These are phyloP conservation scores for Colletotrichum chrysophilum DNA, from an alignment of 2,329 filamentous ascomycete genomes.

Conservation along the genomic window DNA sequence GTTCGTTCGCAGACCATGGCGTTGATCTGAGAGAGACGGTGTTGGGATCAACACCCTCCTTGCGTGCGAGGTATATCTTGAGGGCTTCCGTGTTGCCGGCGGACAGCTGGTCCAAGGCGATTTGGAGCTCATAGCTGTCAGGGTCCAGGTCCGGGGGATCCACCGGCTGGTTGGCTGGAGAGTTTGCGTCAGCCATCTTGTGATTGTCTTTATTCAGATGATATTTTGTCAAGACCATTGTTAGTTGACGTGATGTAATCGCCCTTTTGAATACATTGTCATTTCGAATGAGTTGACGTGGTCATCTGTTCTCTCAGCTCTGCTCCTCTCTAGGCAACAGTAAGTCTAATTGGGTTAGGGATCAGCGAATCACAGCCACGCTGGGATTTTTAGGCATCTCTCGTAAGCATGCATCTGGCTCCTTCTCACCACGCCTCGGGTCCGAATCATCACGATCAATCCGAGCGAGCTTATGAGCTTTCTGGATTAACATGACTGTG, in stretches of 20 bases:
- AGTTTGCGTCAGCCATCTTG: not conserved
- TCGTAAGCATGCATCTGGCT: not conserved
- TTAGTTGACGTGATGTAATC: accelerated
- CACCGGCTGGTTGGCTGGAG: not conserved
- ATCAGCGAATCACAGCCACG: not conserved
- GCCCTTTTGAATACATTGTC: not conserved
- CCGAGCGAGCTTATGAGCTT: not conserved
- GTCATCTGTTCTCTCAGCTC: not conserved
- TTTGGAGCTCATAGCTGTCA: not conserved
- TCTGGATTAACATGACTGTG: not conserved
- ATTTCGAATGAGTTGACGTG: not conserved
- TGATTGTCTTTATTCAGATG: not conserved
- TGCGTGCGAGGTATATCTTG: not conserved
- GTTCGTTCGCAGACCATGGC: not conserved
- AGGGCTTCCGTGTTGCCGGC: not conserved
- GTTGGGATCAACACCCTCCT: not conserved
- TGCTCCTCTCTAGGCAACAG: not conserved
- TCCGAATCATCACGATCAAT: not conserved
- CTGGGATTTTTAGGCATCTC: not conserved
- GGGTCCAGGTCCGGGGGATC: not conserved
- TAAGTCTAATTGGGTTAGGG: not conserved
- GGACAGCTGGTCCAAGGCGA: conserved; percentile 1
- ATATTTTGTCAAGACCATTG: not conserved
- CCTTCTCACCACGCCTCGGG: not conserved
- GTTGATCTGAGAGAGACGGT: not conserved